Conservation (phyloP, 306 rosid species). For the Adenanthera pavonina region DNA sequence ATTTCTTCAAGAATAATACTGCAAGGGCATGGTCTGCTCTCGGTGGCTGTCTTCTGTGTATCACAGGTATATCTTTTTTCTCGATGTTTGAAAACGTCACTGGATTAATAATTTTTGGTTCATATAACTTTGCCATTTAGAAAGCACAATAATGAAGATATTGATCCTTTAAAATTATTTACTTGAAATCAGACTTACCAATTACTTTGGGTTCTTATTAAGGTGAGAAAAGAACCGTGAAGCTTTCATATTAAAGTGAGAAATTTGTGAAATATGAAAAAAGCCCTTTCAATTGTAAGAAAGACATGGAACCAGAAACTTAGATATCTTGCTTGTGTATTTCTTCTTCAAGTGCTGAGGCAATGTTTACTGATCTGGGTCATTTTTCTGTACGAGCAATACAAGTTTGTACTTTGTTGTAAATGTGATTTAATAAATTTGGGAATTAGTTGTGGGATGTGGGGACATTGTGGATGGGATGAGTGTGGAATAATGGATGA, state of each 20-base stretch:
- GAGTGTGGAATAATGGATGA: too few species aligned
- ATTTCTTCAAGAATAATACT: conserved; percentile 79
- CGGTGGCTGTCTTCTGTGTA: conserved; percentile 96
- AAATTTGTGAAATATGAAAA: conserved; percentile 8
- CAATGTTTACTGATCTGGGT: conserved; percentile 98
- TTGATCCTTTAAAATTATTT: conserved; percentile 11
- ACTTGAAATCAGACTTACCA: not conserved
- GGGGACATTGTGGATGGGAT: too few species aligned
- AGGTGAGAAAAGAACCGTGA: not conserved
- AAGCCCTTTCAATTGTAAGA: not conserved
- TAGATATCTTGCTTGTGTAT: conserved; percentile 31
- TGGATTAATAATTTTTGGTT: not conserved
- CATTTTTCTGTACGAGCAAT: conserved; percentile 87
- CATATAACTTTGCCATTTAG: conserved; percentile 3
- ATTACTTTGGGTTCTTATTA: conserved; percentile 13
- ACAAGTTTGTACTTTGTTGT: conserved; percentile 59
- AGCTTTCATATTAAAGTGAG: conserved; percentile 25
- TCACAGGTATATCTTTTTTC: conserved; percentile 73
- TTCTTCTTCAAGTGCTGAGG: conserved; percentile 84
- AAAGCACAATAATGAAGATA: not conserved
- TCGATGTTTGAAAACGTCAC: not conserved
- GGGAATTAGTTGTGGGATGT: too few species aligned
- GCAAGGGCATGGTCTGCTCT: conserved; percentile 87
- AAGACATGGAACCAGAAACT: conserved; percentile 12
- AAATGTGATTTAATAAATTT: too few species aligned